Base-by-base conservation (phyloP, 352 stramenopile genomes). In the Phytophthora citricola region DNA sequence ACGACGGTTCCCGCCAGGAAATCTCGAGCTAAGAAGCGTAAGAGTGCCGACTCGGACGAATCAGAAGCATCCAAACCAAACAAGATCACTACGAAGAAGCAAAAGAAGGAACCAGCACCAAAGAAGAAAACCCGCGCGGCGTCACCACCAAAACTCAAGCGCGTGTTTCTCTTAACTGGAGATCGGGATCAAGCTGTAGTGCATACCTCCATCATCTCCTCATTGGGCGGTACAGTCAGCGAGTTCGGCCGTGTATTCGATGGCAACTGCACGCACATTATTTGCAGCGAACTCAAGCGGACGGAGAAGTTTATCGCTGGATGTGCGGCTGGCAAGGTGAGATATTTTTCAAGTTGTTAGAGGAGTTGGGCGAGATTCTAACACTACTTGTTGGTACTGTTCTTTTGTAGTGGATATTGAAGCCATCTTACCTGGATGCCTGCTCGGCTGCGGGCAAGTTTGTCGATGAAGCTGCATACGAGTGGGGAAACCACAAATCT, bases 261-360 rank as follows among this genome's bases (percentile, higher is more conserved):
- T 39, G 75, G 58, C 40, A 71, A 71, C 20, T 90, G 87, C 66
- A 94, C 89, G 3, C 85, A 96, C 66, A 90, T 96, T 66, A 93
- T 96, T 58, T 95, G 85, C 66, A 93, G 81, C 34, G 85, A 95
- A 56, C 76, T 96, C 26, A 93, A 93, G 72, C 82, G 89, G 2
- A 96, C 89, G 4, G 89, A 96, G 61, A 96, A 96, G 63, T 93
- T 96, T 55, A 78, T 96, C 17, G 82, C 85, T 27, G 89, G 85
- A 20, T 95, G 87, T 53, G 85, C 87, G 5, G 73, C 82, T 56
- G 89, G 89, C 41, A 96, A 96, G 83, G 87, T 95, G 56, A 17
- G 73, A 36, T 36, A 12, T 2, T 12, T 14, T 12, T 36, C 31
- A 9, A 3, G 31, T 36, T 36, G 31, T 14, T 36, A 12, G 31